phyloP scores from a whole-genome alignment of 805 yeast genomes.

The Candida ipomoeae region DNA sequence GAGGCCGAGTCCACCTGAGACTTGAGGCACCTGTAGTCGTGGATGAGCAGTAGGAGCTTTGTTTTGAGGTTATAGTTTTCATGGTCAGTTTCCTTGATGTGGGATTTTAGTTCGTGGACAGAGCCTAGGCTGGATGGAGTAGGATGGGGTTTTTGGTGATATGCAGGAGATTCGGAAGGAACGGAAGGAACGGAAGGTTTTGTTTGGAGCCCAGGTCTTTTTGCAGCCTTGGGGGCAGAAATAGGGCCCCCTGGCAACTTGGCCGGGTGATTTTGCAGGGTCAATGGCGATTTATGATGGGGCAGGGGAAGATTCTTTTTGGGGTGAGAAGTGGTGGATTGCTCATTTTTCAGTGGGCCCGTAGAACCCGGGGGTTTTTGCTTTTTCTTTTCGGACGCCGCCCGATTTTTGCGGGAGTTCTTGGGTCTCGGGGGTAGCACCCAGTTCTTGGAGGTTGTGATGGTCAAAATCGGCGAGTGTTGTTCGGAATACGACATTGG shows the following conservation, averaged over 20 bases:
- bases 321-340: background rate
- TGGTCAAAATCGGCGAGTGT: conserved; percentile 16
- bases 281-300: background rate
- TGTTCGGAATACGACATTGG: conserved; percentile 13
- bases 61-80: conserved; percentile 36
- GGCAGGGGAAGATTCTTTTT: background rate
- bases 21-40: conserved; percentile 37
- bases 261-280: background rate
- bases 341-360: background rate
- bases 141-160: background rate
- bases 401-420: conserved; percentile 15
- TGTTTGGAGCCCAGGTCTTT: background rate
- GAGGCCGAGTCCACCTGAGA: conserved; percentile 23
- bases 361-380: background rate
- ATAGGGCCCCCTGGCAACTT: background rate
- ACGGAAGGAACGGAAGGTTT: background rate
- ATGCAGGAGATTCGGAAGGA: background rate
- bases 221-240: background rate
- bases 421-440: conserved; percentile 21
- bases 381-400: conserved; percentile 26
- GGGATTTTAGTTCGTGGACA: conserved; percentile 12
- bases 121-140: conserved; percentile 4
- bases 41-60: conserved; percentile 33
- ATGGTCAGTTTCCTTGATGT: conserved; percentile 21
- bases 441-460: conserved; percentile 20